phyloP scores from a whole-genome alignment of 345 rosid species.

The Salix purpurea region DNA sequence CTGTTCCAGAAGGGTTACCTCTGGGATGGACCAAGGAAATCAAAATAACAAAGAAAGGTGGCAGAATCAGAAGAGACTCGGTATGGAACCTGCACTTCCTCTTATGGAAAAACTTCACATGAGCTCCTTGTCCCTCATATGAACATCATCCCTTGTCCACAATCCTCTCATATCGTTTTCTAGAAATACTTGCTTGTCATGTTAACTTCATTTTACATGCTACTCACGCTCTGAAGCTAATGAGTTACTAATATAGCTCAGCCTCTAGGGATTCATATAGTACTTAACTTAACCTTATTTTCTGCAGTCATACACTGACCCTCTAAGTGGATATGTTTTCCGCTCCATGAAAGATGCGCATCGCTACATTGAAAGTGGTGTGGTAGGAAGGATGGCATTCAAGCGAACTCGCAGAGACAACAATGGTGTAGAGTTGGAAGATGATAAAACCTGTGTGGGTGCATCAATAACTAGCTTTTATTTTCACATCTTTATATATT shows the following conservation, averaged over 20 bases:
- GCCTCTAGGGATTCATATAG: background rate
- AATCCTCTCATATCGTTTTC: background rate
- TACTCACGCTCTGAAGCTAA: background rate
- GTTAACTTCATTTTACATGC: background rate
- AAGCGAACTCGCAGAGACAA: constrained; percentile 42
- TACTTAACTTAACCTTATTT: constrained; percentile 6
- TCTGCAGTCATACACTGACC: constrained; percentile 75
- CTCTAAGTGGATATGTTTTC: constrained; percentile 69
- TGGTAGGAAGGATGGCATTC: constrained; percentile 52
- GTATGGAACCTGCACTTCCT: constrained; percentile 37
- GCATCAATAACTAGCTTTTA: background rate
- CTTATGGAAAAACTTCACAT: constrained; percentile 5
- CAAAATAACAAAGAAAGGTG: constrained; percentile 47
- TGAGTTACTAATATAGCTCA: background rate
- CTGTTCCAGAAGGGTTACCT: constrained; percentile 68
- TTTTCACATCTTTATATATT: background rate
- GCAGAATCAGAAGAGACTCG: constrained; percentile 60
- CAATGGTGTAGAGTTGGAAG: constrained; percentile 37
- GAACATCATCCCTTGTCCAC: background rate
- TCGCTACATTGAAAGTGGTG: constrained; percentile 70
- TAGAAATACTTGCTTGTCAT: background rate
- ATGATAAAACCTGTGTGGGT: constrained; percentile 48
- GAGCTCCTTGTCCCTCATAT: background rate
- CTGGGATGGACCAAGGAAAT: constrained; percentile 86
- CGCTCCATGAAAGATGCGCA: constrained; percentile 76